Percentiles rank a stretch among this genome's conserved stretches.
Evolutionary conservation across 305 asterid genomes (phyloP).

Genomic region (Stenogyne calaminthoides): DNA sequence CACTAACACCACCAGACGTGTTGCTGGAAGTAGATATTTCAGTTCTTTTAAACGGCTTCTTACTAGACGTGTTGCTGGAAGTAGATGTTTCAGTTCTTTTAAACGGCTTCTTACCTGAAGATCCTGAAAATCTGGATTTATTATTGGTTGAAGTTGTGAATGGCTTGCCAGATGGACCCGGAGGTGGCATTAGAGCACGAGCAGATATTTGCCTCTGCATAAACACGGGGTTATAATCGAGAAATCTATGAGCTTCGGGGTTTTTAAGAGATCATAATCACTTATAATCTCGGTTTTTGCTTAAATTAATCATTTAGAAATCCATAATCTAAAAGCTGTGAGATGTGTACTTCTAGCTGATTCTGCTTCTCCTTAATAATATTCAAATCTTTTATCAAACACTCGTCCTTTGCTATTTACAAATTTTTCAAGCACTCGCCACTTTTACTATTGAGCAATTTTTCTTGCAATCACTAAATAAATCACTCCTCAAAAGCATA

Average conservation of each 20-base stretch:
- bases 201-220: conserved; percentile 77
- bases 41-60: conserved; percentile 42
- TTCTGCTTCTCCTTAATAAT: no score
- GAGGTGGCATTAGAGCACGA: conserved; percentile 94
- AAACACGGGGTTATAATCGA: conserved; percentile 19
- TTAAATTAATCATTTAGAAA: no score
- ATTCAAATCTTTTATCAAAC: no score
- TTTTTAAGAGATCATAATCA: no score
- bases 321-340: no score
- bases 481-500: no score
- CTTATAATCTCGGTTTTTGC: no score
- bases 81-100: conserved; percentile 54
- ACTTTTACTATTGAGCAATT: no score
- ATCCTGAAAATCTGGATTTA: conserved; percentile 57
- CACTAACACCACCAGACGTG: conserved; percentile 59
- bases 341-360: no score
- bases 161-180: conserved; percentile 70
- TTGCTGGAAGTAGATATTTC: conserved; percentile 73
- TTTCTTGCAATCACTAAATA: no score
- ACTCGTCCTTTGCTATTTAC: no score
- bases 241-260: background rate
- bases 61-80: conserved; percentile 76
- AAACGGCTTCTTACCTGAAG: conserved; percentile 50
- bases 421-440: no score
- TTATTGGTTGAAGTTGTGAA: conserved; percentile 39